These are phyloP conservation scores for Rubroboletus satanas DNA, from an alignment of 768 basidiomycete genomes.

Conservation along the genomic window DNA sequence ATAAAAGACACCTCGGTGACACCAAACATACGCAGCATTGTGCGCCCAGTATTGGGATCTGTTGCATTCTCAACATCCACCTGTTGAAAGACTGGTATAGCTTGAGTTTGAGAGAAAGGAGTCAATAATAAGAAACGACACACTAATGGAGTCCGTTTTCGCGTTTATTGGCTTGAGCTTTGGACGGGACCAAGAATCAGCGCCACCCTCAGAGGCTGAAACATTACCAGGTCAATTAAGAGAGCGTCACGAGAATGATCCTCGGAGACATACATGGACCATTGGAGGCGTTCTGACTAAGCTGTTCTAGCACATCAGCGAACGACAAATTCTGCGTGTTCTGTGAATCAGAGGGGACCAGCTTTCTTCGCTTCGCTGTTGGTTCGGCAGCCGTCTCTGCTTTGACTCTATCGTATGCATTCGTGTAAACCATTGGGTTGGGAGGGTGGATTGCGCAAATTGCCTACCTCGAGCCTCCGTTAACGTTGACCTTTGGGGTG, in stretches of 20 bases:
- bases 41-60: constrained; percentile 38
- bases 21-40: constrained; percentile 75
- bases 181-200: constrained; percentile 71
- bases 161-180: constrained; percentile 50
- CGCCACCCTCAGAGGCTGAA: constrained; percentile 72
- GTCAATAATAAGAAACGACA: constrained; percentile 17
- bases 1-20: constrained; percentile 68
- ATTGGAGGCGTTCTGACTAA: constrained; percentile 47
- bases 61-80: constrained; percentile 82
- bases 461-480: constrained; percentile 16
- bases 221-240: neutral
- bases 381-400: constrained; percentile 32
- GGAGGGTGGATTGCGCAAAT: neutral
- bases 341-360: constrained; percentile 36
- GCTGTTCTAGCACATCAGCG: constrained; percentile 56
- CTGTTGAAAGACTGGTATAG: constrained; percentile 80
- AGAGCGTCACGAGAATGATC: neutral
- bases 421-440: constrained; percentile 1
- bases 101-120: neutral
- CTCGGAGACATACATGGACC: constrained; percentile 38
- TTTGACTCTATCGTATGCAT: constrained; percentile 22
- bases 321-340: constrained; percentile 43
- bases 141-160: constrained; percentile 66
- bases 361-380: constrained; percentile 52
- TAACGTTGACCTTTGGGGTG: constrained; percentile 7